phyloP scores from a whole-genome alignment of 176 grass and related monocot genomes.

The Typha latifolia region DNA sequence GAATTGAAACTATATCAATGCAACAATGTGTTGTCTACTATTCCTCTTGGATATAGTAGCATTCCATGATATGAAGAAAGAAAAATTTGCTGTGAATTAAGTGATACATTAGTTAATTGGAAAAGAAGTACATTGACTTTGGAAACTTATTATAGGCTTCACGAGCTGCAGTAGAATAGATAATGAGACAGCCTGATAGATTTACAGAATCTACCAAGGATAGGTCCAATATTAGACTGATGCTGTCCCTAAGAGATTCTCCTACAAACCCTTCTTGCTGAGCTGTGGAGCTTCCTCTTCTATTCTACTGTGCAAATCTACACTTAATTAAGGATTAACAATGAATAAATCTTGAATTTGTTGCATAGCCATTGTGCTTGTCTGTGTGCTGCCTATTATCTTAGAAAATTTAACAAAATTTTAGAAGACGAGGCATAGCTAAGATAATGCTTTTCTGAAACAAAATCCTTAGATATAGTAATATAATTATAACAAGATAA shows the following conservation, averaged over 20 bases:
- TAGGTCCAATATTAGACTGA: neutral
- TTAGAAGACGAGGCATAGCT: too few species aligned
- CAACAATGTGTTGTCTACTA: too few species aligned
- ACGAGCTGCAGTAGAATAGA: neutral
- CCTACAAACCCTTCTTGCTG: neutral
- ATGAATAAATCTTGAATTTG: neutral
- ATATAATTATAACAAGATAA: too few species aligned
- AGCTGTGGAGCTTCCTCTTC: neutral
- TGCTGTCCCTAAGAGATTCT: neutral
- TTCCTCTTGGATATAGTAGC: too few species aligned
- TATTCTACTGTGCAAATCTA: neutral
- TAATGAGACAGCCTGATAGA: neutral
- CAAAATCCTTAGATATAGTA: too few species aligned
- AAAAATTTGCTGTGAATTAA: neutral
- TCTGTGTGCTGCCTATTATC: too few species aligned
- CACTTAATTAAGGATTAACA: too few species aligned
- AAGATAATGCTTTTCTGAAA: too few species aligned
- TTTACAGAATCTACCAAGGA: neutral
- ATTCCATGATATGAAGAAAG: neutral
- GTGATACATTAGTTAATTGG: neutral
- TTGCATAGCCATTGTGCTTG: too few species aligned
- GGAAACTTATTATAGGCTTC: neutral
- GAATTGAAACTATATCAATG: too few species aligned
- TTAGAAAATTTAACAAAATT: too few species aligned
- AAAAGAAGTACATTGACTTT: neutral